Evolutionary conservation across 306 rosid species (phyloP).

Genomic region (Cucumis sativus): DNA sequence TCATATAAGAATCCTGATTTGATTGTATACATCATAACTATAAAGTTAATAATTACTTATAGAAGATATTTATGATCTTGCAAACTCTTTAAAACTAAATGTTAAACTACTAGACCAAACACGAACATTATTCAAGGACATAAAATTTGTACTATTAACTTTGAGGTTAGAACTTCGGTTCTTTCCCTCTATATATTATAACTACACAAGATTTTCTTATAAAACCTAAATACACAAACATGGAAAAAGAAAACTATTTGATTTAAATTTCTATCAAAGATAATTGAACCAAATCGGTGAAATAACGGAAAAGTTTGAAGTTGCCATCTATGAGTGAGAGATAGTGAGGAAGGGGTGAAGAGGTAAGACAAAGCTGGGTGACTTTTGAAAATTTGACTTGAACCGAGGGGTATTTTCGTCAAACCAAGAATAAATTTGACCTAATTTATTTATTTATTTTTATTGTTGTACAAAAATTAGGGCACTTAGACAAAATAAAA

Average conservation of each 20-base stretch:
- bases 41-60: no score
- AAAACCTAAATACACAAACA: no score
- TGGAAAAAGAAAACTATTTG: background rate
- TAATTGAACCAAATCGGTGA: background rate
- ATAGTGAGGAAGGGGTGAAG: background rate
- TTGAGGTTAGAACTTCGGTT: no score
- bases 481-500: background rate
- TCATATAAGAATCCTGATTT: no score
- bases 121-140: no score
- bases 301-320: background rate
- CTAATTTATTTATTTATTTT: background rate
- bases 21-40: no score
- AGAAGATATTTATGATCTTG: no score
- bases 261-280: background rate
- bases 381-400: conserved; percentile 1
- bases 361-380: background rate
- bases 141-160: no score
- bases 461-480: background rate
- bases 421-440: background rate
- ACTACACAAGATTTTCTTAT: no score
- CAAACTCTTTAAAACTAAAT: no score
- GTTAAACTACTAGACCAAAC: no score
- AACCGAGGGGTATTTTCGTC: background rate
- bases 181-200: no score
- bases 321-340: background rate